Evolutionary conservation across 148 eudicot genomes (phyloP).

Genomic region (Fagopyrum esculentum): DNA sequence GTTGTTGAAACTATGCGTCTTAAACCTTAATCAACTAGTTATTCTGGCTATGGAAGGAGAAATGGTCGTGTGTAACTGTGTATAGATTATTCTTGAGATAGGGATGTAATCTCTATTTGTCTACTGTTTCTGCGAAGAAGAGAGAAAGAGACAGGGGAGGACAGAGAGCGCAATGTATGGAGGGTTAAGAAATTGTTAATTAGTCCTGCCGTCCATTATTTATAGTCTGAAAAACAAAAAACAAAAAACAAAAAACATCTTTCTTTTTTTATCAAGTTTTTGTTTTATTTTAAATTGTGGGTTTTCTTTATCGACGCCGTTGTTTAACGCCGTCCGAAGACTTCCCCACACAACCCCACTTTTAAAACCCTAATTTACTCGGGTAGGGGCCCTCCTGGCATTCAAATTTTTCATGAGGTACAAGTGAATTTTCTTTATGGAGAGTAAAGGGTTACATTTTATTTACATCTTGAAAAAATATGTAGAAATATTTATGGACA

Average conservation of each 20-base stretch:
- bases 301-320: slow-evolving; percentile 5
- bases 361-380: neutral
- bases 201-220: slow-evolving; percentile 8
- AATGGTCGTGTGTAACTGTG: slow-evolving; percentile 12
- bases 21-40: neutral
- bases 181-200: neutral
- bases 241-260: neutral
- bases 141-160: slow-evolving; percentile 2
- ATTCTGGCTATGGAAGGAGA: neutral
- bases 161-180: slow-evolving; percentile 10
- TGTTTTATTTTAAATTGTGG: neutral
- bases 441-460: too few species aligned
- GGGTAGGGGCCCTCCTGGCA: neutral
- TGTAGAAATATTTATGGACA: too few species aligned
- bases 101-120: neutral
- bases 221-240: slow-evolving; percentile 3
- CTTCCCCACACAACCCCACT: neutral
- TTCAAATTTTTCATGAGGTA: neutral
- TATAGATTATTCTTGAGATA: slow-evolving; percentile 4
- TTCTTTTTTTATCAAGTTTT: neutral
- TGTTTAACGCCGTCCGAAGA: neutral
- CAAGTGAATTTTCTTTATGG: neutral
- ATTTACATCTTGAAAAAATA: too few species aligned
- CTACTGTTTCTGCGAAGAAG: slow-evolving; percentile 1
- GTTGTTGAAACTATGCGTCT: neutral